These are phyloP conservation scores for Kingdonia uniflora DNA, from an alignment of 164 flowering plant species.

Conservation along the genomic window DNA sequence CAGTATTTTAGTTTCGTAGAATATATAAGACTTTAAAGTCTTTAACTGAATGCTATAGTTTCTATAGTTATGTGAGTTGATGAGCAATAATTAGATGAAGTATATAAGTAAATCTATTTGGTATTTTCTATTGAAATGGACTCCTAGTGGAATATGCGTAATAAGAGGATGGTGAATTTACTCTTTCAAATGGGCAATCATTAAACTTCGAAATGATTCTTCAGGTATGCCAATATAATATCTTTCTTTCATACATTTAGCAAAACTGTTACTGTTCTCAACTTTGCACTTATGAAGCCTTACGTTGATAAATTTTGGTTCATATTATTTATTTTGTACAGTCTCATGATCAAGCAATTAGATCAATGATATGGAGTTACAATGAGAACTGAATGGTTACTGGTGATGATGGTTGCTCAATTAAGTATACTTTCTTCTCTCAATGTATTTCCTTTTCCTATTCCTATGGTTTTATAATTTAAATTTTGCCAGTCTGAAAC, in stretches of 20 bases:
- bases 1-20: too few species aligned
- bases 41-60: too few species aligned
- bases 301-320: too few species aligned
- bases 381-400: constrained; percentile 99
- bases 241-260: too few species aligned
- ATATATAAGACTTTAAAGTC: too few species aligned
- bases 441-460: constrained; percentile 2
- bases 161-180: constrained; percentile 98
- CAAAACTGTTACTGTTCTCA: too few species aligned
- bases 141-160: too few species aligned
- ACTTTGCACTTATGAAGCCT: too few species aligned
- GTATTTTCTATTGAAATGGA: constrained; percentile 55
- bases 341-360: constrained; percentile 99
- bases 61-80: too few species aligned
- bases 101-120: constrained; percentile 3
- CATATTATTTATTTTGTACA: constrained; percentile 18
- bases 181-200: constrained; percentile 98
- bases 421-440: constrained; percentile 67
- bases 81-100: too few species aligned
- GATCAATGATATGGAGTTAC: constrained; percentile 99
- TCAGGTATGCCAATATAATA: constrained; percentile 45
- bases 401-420: constrained; percentile 97
- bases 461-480: not conserved
- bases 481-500: not conserved
- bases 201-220: constrained; percentile 99